These are phyloP conservation scores for Wickerhamiella sorbophila DNA, from an alignment of 805 yeast genomes.

Conservation along the genomic window DNA sequence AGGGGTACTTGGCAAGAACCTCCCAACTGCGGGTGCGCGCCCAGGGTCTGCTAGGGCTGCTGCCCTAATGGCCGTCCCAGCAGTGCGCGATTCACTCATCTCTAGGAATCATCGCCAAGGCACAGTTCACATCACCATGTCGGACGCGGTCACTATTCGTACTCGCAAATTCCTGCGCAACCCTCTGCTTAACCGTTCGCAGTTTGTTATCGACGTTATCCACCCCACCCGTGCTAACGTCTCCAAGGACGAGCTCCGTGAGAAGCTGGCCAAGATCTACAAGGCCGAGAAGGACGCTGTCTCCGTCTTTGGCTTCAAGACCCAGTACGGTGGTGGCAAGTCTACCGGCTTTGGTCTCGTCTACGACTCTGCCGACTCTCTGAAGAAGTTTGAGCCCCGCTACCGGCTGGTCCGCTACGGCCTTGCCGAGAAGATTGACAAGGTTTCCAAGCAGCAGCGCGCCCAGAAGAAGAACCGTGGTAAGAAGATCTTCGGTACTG, in stretches of 20 bases:
- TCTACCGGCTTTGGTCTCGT: slow-evolving; percentile 98
- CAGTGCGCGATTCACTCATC: not conserved
- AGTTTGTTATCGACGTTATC: slow-evolving; percentile 97
- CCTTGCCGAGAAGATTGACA: slow-evolving; percentile 88
- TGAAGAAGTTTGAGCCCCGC: slow-evolving; percentile 97
- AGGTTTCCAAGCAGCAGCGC: slow-evolving; percentile 99
- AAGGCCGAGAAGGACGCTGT: slow-evolving; percentile 86
- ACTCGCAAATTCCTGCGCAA: slow-evolving; percentile 98
- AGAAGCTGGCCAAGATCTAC: slow-evolving; percentile 75
- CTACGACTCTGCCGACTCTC: slow-evolving; percentile 95
- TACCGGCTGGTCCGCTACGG: slow-evolving; percentile 99
- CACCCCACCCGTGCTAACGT: slow-evolving; percentile 99
- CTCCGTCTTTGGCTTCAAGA: slow-evolving; percentile 98
- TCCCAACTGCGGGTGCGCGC: no score
- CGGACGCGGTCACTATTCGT: slow-evolving; percentile 99
- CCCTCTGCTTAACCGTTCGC: slow-evolving; percentile 99
- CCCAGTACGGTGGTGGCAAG: slow-evolving; percentile 99
- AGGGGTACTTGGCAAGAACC: no score
- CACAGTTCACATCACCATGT: slow-evolving; percentile 26
- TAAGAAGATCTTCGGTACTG: slow-evolving; percentile 98
- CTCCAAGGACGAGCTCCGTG: slow-evolving; percentile 98
- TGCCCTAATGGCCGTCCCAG: not conserved
- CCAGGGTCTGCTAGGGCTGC: not conserved
- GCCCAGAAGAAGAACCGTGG: slow-evolving; percentile 99
- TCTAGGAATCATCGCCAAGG: not conserved